These are phyloP conservation scores for Dentipellis sp. DNA, from an alignment of 768 basidiomycete genomes.

Conservation along the genomic window DNA sequence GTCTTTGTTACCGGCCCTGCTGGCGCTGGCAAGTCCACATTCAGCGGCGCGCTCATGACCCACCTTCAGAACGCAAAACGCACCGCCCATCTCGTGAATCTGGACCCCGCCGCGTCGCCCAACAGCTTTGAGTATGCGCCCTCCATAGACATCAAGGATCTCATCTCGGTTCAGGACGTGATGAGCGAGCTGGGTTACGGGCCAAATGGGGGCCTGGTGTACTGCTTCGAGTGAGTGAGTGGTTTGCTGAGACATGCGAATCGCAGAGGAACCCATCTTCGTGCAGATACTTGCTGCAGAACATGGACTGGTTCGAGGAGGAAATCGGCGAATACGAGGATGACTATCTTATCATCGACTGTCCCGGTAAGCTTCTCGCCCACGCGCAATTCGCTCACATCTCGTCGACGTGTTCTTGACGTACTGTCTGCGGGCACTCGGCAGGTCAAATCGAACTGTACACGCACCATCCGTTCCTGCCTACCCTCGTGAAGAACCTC, in stretches of 20 bases:
- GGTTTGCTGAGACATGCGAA: slow-evolving; percentile 10
- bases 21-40: slow-evolving; percentile 96
- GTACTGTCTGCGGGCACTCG: background rate
- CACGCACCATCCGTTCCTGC: slow-evolving; percentile 96
- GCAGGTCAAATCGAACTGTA: slow-evolving; percentile 97
- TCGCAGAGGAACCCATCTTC: background rate
- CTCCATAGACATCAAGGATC: slow-evolving; percentile 85
- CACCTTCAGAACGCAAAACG: slow-evolving; percentile 80
- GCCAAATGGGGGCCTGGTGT: slow-evolving; percentile 93
- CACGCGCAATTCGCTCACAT: background rate
- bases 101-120: slow-evolving; percentile 87
- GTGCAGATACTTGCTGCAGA: slow-evolving; percentile 84
- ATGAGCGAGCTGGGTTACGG: slow-evolving; percentile 94
- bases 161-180: slow-evolving; percentile 89
- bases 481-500: slow-evolving; percentile 74
- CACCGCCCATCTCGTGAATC: slow-evolving; percentile 87
- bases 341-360: slow-evolving; percentile 91
- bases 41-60: slow-evolving; percentile 79
- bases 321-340: slow-evolving; percentile 91
- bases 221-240: slow-evolving; percentile 98
- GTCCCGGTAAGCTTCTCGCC: slow-evolving; percentile 51
- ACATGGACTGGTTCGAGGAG: slow-evolving; percentile 98
- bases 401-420: background rate
- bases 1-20: slow-evolving; percentile 92
- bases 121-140: slow-evolving; percentile 90